These are phyloP conservation scores for Metarhizium brunneum DNA, from an alignment of 2,329 filamentous ascomycete species.

Conservation along the genomic window DNA sequence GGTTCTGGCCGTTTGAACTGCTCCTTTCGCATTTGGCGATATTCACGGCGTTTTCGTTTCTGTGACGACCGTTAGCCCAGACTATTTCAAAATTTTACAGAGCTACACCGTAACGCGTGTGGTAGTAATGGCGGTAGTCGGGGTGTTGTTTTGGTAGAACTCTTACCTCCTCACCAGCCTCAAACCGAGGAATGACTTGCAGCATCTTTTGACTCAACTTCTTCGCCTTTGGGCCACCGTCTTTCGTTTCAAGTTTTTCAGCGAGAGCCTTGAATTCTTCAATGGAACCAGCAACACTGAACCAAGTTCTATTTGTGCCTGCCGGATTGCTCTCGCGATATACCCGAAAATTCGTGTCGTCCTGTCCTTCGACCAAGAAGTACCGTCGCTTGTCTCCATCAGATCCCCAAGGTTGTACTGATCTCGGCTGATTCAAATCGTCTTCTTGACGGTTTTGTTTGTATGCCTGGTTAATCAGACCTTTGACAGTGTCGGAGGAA, in stretches of 20 bases:
- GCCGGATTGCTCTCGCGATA: constrained; percentile 89
- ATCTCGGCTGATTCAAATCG: constrained; percentile 73
- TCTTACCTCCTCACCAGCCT: constrained; percentile 80
- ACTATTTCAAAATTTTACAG: not conserved
- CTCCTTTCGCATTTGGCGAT: constrained; percentile 75
- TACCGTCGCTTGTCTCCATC: constrained; percentile 90
- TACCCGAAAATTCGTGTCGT: constrained; percentile 87
- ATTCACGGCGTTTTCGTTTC: constrained; percentile 91
- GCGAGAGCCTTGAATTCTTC: constrained; percentile 72
- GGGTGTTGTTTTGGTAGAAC: not conserved
- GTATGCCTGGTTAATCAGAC: constrained; percentile 78
- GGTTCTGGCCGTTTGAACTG: constrained; percentile 81
- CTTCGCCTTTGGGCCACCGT: constrained; percentile 74
- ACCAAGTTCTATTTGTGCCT: constrained; percentile 71
- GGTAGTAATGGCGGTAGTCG: no score
- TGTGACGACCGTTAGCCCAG: constrained; percentile 25
- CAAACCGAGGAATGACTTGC: constrained; percentile 77
- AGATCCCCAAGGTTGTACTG: constrained; percentile 82
- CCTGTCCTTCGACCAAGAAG: constrained; percentile 85
- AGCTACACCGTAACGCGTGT: not conserved
- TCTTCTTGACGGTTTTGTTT: constrained; percentile 77
- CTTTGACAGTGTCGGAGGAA: constrained; percentile 74
- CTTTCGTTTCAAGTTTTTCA: constrained; percentile 64
- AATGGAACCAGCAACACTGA: constrained; percentile 84
- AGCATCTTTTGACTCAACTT: constrained; percentile 69